Evolutionary conservation across 306 rosid genomes (phyloP).

Genomic region (Castanea sativa): DNA sequence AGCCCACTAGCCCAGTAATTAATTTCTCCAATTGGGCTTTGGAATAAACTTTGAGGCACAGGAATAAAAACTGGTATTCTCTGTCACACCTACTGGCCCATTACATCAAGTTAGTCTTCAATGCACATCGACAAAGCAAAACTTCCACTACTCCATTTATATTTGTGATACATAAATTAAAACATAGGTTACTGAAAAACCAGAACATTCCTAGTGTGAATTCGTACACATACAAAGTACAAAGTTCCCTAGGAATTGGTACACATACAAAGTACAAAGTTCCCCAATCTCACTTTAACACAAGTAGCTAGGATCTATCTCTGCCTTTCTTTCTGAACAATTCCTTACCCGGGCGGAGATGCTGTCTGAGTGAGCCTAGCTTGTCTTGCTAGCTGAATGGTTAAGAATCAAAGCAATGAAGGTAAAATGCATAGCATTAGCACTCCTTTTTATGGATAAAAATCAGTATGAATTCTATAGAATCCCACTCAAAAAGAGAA

Average conservation of each 20-base stretch:
- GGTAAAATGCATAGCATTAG: not conserved
- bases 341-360: conserved; percentile 49
- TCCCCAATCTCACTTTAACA: conserved; percentile 20
- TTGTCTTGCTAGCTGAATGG: conserved; percentile 62
- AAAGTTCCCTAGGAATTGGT: conserved; percentile 5
- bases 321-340: not conserved
- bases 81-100: not conserved
- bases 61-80: too few species aligned
- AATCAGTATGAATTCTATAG: not conserved
- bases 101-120: not conserved
- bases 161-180: not conserved
- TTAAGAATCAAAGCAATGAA: not conserved
- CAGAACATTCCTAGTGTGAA: conserved; percentile 9
- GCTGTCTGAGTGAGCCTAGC: conserved; percentile 48
- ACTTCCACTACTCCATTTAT: not conserved
- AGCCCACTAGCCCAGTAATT: too few species aligned
- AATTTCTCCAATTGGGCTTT: too few species aligned
- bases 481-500: not conserved
- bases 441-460: not conserved
- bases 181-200: not conserved
- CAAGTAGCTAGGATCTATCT: not conserved
- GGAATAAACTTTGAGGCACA: too few species aligned
- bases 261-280: not conserved
- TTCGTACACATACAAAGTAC: conserved; percentile 9
- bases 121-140: not conserved